phyloP scores from a whole-genome alignment of 768 basidiomycete species.

The Termitomyces sp. region DNA sequence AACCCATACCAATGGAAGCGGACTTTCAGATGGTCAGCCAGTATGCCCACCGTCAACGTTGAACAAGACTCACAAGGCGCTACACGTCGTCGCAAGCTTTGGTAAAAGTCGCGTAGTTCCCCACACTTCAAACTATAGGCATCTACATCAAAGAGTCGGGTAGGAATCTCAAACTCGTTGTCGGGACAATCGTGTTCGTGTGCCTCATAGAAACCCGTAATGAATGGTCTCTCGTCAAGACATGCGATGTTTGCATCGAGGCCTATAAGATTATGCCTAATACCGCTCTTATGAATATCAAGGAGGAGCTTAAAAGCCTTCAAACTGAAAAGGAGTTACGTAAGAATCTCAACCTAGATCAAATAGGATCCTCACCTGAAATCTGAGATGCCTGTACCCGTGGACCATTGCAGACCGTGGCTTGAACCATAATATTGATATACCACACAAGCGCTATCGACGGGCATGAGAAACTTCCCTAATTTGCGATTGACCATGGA shows the following conservation, averaged over 20 bases:
- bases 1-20: background rate
- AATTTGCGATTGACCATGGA: background rate
- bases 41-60: background rate
- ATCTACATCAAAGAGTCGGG: background rate
- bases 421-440: background rate
- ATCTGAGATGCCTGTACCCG: background rate
- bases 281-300: background rate
- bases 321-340: background rate
- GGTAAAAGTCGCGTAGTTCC: background rate
- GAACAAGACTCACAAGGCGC: background rate
- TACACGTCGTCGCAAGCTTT: background rate
- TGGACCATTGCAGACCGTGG: background rate
- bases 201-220: background rate
- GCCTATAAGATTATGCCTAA: background rate
- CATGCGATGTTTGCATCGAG: background rate
- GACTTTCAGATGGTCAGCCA: background rate
- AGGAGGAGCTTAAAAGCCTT: background rate
- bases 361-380: background rate
- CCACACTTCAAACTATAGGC: background rate
- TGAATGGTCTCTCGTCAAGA: background rate
- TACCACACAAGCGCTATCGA: background rate
- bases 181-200: background rate
- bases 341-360: background rate
- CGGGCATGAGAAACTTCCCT: background rate
- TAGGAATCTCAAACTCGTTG: background rate